Conservation (phyloP, 805 yeast species). For the Ogataea populi-albae region DNA sequence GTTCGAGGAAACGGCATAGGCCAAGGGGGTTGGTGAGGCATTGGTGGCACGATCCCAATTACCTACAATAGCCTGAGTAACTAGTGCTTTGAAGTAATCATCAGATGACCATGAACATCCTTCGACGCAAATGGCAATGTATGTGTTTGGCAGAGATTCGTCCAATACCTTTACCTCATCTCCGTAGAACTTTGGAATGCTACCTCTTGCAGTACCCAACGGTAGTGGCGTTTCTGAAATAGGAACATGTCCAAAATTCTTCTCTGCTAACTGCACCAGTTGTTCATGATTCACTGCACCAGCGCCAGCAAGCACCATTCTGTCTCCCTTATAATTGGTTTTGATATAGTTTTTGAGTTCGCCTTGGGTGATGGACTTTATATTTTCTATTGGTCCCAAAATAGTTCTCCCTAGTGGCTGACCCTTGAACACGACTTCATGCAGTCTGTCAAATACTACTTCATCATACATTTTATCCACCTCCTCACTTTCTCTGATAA, state of each 20-base stretch:
- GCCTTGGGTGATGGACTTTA: slow-evolving; percentile 68
- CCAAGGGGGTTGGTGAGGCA: slow-evolving; percentile 80
- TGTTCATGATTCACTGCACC: slow-evolving; percentile 90
- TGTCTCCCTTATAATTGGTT: slow-evolving; percentile 88
- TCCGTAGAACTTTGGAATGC: slow-evolving; percentile 75
- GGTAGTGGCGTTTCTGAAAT: slow-evolving; percentile 54
- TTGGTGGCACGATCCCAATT: slow-evolving; percentile 96
- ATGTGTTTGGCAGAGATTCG: slow-evolving; percentile 79
- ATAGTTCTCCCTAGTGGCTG: slow-evolving; percentile 97
- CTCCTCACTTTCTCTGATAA: slow-evolving; percentile 94
- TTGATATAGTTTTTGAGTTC: slow-evolving; percentile 79
- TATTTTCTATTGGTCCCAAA: slow-evolving; percentile 88
- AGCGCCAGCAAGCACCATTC: slow-evolving; percentile 97
- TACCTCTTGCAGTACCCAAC: slow-evolving; percentile 71
- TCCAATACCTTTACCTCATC: slow-evolving; percentile 86
- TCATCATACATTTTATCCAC: slow-evolving; percentile 98
- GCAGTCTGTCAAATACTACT: slow-evolving; percentile 94
- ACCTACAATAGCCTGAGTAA: slow-evolving; percentile 95
- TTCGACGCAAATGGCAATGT: slow-evolving; percentile 92
- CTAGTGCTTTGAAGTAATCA: slow-evolving; percentile 91
- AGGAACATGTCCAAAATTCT: slow-evolving; percentile 71
- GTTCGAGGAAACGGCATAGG: slow-evolving; percentile 52
- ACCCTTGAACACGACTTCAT: slow-evolving; percentile 82
- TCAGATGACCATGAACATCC: slow-evolving; percentile 98
- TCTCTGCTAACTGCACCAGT: slow-evolving; percentile 71